phyloP scores from a whole-genome alignment of 2,329 filamentous ascomycete species.

The Fusarium sp. region DNA sequence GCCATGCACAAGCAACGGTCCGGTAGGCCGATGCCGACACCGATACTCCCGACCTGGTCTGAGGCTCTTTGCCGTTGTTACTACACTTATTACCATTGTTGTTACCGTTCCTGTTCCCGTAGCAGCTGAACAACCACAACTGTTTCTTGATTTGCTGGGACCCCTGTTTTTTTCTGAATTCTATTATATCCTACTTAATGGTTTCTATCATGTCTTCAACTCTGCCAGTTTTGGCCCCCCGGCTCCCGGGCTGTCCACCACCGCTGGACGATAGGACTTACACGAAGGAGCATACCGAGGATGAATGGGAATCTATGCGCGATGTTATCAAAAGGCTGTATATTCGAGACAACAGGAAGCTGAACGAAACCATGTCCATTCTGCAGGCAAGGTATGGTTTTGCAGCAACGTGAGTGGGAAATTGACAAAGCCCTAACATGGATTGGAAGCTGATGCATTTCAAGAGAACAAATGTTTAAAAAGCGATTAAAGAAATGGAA shows the following conservation, averaged over 20 bases:
- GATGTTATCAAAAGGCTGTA: slow-evolving; percentile 51
- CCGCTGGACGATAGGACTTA: slow-evolving; percentile 42
- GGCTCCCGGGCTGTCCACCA: slow-evolving; percentile 47
- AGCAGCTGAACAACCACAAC: slow-evolving; percentile 14
- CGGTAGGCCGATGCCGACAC: slow-evolving; percentile 42
- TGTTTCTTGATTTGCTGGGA: slow-evolving; percentile 1
- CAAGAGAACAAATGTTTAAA: slow-evolving; percentile 55
- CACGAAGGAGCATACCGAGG: slow-evolving; percentile 51
- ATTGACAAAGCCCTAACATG: neutral
- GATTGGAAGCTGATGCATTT: slow-evolving; percentile 25
- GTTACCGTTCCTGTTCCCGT: slow-evolving; percentile 14
- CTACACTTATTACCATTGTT: slow-evolving; percentile 24
- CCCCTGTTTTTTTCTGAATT: slow-evolving; percentile 4
- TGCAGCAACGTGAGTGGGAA: slow-evolving; percentile 51
- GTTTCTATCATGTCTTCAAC: slow-evolving; percentile 41
- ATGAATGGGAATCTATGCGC: slow-evolving; percentile 50
- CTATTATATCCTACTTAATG: slow-evolving; percentile 26
- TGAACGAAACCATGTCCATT: slow-evolving; percentile 53
- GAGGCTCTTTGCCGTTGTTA: slow-evolving; percentile 30
- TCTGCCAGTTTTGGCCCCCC: slow-evolving; percentile 50
- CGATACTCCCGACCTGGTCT: slow-evolving; percentile 24
- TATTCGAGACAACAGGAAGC: slow-evolving; percentile 51
- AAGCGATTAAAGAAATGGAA: slow-evolving; percentile 55
- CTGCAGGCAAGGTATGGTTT: slow-evolving; percentile 51
- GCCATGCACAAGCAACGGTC: slow-evolving; percentile 44